Conservation (phyloP, 768 basidiomycete genomes). For the Pleurotus tuber-regium region DNA sequence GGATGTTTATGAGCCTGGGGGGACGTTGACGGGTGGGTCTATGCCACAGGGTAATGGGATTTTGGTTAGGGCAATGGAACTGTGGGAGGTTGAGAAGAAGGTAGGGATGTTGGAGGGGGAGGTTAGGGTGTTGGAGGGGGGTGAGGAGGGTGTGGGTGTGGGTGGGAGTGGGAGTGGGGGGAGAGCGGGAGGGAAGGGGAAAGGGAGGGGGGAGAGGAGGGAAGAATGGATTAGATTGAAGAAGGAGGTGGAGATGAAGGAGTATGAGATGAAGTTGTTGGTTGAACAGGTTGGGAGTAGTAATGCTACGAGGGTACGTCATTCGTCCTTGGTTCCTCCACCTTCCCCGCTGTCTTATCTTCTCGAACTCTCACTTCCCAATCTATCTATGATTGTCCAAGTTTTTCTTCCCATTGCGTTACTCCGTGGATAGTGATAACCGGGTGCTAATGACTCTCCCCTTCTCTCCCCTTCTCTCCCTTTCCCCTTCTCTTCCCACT, state of each 20-base stretch:
- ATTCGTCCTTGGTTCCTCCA: no score
- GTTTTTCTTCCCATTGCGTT: neutral
- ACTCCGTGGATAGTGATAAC: neutral
- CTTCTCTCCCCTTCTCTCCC: no score
- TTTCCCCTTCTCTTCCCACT: no score
- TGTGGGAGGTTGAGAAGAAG: constrained; percentile 64
- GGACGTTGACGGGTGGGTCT: constrained; percentile 89
- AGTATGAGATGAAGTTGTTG: constrained; percentile 79
- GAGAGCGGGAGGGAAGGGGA: constrained; percentile 60
- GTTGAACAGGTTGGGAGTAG: constrained; percentile 86
- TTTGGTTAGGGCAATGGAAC: constrained; percentile 80
- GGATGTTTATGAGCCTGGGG: constrained; percentile 95
- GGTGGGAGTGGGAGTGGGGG: constrained; percentile 56
- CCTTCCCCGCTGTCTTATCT: no score
- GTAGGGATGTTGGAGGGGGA: constrained; percentile 45
- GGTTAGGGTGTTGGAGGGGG: constrained; percentile 53
- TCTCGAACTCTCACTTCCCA: no score
- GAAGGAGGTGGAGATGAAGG: constrained; percentile 83
- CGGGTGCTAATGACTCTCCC: neutral
- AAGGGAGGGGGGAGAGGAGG: constrained; percentile 54
- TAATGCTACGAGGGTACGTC: constrained; percentile 81
- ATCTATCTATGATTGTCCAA: no score
- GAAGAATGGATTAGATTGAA: constrained; percentile 63
- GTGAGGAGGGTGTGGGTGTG: constrained; percentile 57
- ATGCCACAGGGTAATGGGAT: constrained; percentile 74